Evolutionary conservation across 2,329 filamentous ascomycete genomes (phyloP).

Genomic region (Pseudogymnoascus sp.): DNA sequence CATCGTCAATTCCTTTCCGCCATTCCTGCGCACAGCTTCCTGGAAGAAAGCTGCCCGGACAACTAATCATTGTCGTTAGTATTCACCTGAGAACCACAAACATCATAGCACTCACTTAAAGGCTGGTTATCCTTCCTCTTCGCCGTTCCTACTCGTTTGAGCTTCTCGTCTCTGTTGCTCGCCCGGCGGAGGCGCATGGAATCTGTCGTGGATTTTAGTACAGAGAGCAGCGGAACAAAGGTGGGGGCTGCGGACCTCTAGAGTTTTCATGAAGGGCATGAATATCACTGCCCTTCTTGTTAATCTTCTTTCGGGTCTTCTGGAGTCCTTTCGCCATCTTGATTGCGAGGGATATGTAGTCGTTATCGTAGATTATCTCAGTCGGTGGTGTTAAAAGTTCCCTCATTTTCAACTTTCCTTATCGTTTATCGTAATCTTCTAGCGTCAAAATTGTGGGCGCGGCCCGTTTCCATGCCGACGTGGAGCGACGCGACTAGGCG

Average conservation of each 20-base stretch:
- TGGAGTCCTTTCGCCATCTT: conserved; percentile 68
- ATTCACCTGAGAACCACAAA: not conserved
- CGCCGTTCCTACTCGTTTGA: conserved; percentile 62
- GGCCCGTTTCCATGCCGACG: conserved; percentile 13
- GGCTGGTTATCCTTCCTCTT: conserved; percentile 67
- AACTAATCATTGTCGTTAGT: conserved; percentile 38
- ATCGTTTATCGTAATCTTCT: conserved; percentile 14
- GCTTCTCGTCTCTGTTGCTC: conserved; percentile 69
- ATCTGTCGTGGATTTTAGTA: conserved; percentile 37
- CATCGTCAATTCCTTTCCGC: conserved; percentile 41
- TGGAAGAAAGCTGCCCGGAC: conserved; percentile 66
- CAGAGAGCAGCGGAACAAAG: not conserved
- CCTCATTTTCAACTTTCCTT: conserved; percentile 7
- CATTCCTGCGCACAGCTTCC: conserved; percentile 48
- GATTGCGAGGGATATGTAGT: conserved; percentile 7
- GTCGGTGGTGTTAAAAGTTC: conserved; percentile 4
- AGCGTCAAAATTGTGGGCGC: conserved; percentile 16
- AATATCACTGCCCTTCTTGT: conserved; percentile 66
- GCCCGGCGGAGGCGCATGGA: conserved; percentile 74
- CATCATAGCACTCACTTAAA: conserved; percentile 47
- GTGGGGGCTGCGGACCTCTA: conserved; percentile 32
- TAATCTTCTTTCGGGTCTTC: conserved; percentile 83
- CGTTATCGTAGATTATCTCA: not conserved
- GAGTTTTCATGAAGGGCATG: conserved; percentile 80
- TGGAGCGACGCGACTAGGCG: conserved; percentile 5